These are phyloP conservation scores for Neonectria sp. DNA, from an alignment of 2,329 filamentous ascomycete species.

Conservation along the genomic window DNA sequence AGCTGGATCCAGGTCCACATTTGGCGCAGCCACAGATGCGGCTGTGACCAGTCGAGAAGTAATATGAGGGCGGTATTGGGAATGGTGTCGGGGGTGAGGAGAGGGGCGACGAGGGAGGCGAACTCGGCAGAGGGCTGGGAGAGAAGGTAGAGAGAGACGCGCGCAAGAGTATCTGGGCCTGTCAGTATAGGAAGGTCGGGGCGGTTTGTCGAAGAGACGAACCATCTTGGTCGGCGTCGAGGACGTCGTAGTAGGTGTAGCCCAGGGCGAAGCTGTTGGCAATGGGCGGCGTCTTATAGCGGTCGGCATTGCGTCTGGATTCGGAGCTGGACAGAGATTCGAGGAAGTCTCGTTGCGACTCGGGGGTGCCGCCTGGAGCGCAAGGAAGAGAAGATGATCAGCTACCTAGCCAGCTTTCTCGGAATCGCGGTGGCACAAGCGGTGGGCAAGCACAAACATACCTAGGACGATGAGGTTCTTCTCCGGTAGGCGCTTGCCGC, in stretches of 20 bases:
- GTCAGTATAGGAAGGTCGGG: constrained; percentile 37
- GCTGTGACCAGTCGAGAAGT: constrained; percentile 95
- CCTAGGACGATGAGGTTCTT: constrained; percentile 92
- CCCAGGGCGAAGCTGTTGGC: constrained; percentile 94
- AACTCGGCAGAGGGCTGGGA: constrained; percentile 89
- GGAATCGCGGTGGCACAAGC: constrained; percentile 7
- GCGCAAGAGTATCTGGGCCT: constrained; percentile 86
- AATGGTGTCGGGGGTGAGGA: constrained; percentile 87
- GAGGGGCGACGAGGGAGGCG: constrained; percentile 84
- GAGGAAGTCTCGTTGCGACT: constrained; percentile 88
- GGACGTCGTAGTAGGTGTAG: constrained; percentile 95
- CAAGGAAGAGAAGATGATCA: constrained; percentile 45
- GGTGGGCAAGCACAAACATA: constrained; percentile 56
- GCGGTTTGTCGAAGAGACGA: constrained; percentile 41
- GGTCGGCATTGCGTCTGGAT: constrained; percentile 67
- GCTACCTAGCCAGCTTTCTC: constrained; percentile 34
- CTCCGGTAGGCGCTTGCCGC: constrained; percentile 89
- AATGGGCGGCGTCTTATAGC: constrained; percentile 79
- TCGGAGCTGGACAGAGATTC: constrained; percentile 73
- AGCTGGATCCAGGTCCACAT: constrained; percentile 91
- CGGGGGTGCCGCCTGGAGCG: constrained; percentile 79
- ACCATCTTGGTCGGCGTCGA: constrained; percentile 96
- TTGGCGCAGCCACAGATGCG: constrained; percentile 92
- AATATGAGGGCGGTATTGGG: constrained; percentile 91
- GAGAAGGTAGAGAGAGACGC: constrained; percentile 90